Percentiles rank a stretch among this genome's conserved stretches.
Evolutionary conservation across 352 stramenopile genomes (phyloP).

Genomic region (Elongisporangium senticosum): DNA sequence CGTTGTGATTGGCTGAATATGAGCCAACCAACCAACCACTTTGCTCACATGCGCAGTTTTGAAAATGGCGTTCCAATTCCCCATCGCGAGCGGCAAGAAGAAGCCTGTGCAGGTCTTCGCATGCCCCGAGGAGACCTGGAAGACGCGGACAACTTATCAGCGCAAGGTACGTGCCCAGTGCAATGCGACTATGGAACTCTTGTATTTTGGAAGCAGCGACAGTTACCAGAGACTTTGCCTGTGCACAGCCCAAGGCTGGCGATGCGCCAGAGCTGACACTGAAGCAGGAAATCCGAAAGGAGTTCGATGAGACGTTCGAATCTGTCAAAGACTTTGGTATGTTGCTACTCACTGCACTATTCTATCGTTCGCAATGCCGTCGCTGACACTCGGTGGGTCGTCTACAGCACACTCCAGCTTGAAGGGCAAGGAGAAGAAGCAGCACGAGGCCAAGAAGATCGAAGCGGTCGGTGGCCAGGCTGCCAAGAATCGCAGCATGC

Average conservation of each 20-base stretch:
- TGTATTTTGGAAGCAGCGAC: slow-evolving; percentile 6
- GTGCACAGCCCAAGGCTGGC: slow-evolving; percentile 18
- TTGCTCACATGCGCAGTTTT: not conserved
- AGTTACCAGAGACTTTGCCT: slow-evolving; percentile 4
- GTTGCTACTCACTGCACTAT: not conserved
- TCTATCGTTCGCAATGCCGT: not conserved
- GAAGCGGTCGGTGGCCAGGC: slow-evolving; percentile 60
- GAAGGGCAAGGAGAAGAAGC: slow-evolving; percentile 80
- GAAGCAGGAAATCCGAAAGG: slow-evolving; percentile 63
- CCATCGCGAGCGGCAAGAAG: slow-evolving; percentile 70
- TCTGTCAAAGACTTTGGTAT: slow-evolving; percentile 70
- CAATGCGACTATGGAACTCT: not conserved
- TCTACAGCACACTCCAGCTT: slow-evolving; percentile 37
- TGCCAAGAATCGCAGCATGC: slow-evolving; percentile 45
- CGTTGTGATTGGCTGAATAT: slow-evolving; percentile 10
- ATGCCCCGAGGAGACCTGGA: slow-evolving; percentile 72
- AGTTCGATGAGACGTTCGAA: slow-evolving; percentile 70
- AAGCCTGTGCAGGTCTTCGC: slow-evolving; percentile 74
- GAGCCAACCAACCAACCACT: slow-evolving; percentile 11
- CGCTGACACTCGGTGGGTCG: slow-evolving; percentile 4
- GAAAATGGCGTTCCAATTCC: slow-evolving; percentile 58
- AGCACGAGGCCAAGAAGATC: slow-evolving; percentile 65
- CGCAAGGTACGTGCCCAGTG: slow-evolving; percentile 18
- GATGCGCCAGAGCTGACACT: slow-evolving; percentile 39
- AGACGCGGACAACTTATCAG: slow-evolving; percentile 26